Conservation (phyloP, 352 stramenopile genomes). For the Phytophthora idaei region DNA sequence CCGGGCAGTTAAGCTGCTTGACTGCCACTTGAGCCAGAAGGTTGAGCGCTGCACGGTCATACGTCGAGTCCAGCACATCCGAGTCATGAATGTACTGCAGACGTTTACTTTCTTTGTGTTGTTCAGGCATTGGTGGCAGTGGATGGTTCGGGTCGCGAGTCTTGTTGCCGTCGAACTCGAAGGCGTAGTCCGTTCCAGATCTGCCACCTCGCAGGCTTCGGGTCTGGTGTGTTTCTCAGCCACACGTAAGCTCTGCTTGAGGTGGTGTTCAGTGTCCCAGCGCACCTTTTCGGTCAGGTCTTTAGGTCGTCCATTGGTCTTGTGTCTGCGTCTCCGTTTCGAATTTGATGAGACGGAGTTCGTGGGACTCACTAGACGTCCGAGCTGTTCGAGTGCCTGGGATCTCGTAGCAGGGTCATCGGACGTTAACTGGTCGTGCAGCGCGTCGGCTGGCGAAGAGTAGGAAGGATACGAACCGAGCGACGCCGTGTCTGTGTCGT, state of each 20-base stretch:
- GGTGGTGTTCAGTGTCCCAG: conserved; percentile 42
- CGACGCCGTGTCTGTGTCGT: conserved; percentile 28
- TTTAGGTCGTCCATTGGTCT: neutral
- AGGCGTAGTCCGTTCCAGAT: conserved; percentile 50
- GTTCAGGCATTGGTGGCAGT: conserved; percentile 38
- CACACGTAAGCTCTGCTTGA: conserved; percentile 39
- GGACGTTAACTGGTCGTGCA: conserved; percentile 41
- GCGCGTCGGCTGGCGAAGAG: no score
- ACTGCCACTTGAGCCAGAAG: conserved; percentile 53
- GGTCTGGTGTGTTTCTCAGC: conserved; percentile 32
- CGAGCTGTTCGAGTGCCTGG: conserved; percentile 41
- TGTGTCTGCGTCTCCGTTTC: conserved; percentile 16
- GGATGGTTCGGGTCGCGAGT: conserved; percentile 44
- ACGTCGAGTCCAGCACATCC: conserved; percentile 39
- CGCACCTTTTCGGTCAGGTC: conserved; percentile 42
- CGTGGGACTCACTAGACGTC: conserved; percentile 35
- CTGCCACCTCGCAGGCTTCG: conserved; percentile 28
- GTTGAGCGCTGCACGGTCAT: conserved; percentile 51
- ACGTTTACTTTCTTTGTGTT: conserved; percentile 38
- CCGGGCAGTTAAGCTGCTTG: conserved; percentile 52
- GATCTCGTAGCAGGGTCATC: conserved; percentile 41
- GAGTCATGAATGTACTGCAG: conserved; percentile 48
- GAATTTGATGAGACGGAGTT: neutral
- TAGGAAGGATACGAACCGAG: conserved; percentile 5
- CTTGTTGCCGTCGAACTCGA: conserved; percentile 38